A percentile compares a stretch with the other conserved stretches of the same genome.
Evolutionary conservation across 2,329 filamentous ascomycete genomes (phyloP).

Genomic region (Aspergillus novoparasiticus): DNA sequence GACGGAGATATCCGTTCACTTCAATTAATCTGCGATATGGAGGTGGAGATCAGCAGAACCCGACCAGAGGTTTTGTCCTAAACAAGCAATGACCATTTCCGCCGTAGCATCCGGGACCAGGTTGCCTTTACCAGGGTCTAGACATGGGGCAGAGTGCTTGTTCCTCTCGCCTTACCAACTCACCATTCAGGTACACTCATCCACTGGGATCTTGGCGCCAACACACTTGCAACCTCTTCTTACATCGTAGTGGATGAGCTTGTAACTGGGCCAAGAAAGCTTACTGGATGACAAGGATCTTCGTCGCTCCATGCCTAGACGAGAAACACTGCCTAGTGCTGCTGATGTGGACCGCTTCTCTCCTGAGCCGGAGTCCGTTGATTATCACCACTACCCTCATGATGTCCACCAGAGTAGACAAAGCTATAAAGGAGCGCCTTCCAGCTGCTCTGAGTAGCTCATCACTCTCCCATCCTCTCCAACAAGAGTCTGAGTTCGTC

Average conservation of each 20-base stretch:
- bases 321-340: constrained; percentile 21
- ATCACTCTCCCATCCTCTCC: constrained; percentile 18
- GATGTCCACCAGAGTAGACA: neutral
- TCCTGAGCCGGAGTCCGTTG: constrained; percentile 13
- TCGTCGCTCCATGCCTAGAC: constrained; percentile 18
- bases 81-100: constrained; percentile 18
- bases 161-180: neutral
- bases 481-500: constrained; percentile 12
- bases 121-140: neutral
- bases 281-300: constrained; percentile 11
- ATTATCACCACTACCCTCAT: neutral
- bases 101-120: constrained; percentile 9
- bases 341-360: constrained; percentile 2
- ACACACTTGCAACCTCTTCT: neutral
- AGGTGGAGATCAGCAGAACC: neutral
- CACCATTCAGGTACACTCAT: neutral
- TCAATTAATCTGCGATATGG: neutral
- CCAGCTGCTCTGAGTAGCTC: constrained; percentile 14
- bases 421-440: constrained; percentile 29
- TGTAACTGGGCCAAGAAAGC: constrained; percentile 4
- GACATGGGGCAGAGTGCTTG: constrained; percentile 1
- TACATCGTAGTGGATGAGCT: constrained; percentile 1
- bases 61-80: constrained; percentile 13
- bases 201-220: constrained; percentile 1
- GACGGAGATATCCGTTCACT: neutral